Evolutionary conservation across 163 green algal species (phyloP).

Genomic region (Chlorella variabilis): DNA sequence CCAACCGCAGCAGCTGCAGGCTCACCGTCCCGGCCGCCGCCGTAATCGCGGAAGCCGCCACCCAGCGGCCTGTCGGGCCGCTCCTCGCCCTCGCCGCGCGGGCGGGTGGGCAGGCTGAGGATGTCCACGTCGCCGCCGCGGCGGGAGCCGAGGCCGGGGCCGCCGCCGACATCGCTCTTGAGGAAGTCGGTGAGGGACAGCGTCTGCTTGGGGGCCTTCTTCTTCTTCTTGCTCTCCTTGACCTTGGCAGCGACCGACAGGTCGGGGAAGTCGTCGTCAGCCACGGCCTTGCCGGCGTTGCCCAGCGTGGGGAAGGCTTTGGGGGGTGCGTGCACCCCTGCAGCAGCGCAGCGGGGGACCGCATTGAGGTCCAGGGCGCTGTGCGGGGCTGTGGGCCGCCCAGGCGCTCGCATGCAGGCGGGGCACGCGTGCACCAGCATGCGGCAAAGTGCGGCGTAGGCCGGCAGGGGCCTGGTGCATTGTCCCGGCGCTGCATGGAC

Average conservation of each 20-base stretch:
- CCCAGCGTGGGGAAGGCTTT: conserved; percentile 26
- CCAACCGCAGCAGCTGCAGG: not conserved
- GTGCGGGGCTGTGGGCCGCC: too few species aligned
- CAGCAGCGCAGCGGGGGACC: not conserved
- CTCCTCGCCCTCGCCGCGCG: conserved; percentile 59
- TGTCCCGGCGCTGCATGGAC: not conserved
- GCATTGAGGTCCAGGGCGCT: not conserved
- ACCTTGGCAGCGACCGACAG: conserved; percentile 26
- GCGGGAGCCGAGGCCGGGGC: not conserved
- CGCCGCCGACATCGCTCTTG: not conserved
- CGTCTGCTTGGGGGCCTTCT: conserved; percentile 53
- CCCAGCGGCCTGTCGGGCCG: conserved; percentile 44
- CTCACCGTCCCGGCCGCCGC: conserved; percentile 30
- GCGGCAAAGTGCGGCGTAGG: not conserved
- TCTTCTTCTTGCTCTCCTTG: conserved; percentile 64
- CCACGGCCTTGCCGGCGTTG: not conserved
- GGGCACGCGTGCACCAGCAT: not conserved
- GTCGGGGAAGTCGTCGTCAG: conserved; percentile 41
- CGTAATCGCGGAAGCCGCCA: conserved; percentile 70
- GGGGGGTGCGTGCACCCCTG: not conserved
- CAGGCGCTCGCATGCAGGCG: not conserved
- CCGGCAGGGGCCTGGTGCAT: not conserved
- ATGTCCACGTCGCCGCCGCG: conserved; percentile 49
- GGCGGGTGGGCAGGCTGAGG: conserved; percentile 67
- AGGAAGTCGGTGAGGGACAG: conserved; percentile 72